Evolutionary conservation across 495 filamentous ascomycete genomes (phyloP), one percentile per base, ranked within the genome.

Genomic region (Xylaria telfairii): DNA sequence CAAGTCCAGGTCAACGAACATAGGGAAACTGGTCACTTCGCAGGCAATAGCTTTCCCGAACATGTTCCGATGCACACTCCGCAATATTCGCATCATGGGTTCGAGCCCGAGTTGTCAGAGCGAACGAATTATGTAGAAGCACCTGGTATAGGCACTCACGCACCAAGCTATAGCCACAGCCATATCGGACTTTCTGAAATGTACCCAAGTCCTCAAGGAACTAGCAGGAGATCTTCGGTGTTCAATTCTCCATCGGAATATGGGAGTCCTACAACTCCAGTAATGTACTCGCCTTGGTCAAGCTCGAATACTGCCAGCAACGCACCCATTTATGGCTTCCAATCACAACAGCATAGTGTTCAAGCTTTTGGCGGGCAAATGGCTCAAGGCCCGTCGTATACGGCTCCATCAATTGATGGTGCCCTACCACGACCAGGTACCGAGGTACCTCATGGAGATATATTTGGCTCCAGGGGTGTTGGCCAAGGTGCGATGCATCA

Each of bases 171-270:
- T 19, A 34, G 71, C 6, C 60, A 73, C 39, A 65, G 74, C 24
- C 67, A 73, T 37, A 61, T 83, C 21, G 70, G 78, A 9, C 65
- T 83, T 28, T 74, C 75, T 32, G 81, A 83, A 8, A 73, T 82
- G 71, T 77, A 82, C n/a, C 57, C 79, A 0, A 80, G 61, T 49
- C 67, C 78, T 2, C 81, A 84, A 56, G 81, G 80, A 39, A 59
- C 74, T 0, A 74, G 75, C 30, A 74, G 81, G 59, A 73, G 82
- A 17, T 74, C 78, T 24, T 79, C 79, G 1, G 68, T 82, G 42
- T 82, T 78, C 71, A 76, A 73, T 28, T 69, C 80, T 0, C 74
- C 75, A 0, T 51, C 80, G 8, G 82, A 83, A 15, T 83, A 80
- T 47, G 65, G 71, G 19, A 80, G 69, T 60, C 74, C 78, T 15